A percentile compares a stretch with the other conserved stretches of the same genome.
Conservation (phyloP, 805 yeast genomes). For the Pichia sporocuriosa region DNA sequence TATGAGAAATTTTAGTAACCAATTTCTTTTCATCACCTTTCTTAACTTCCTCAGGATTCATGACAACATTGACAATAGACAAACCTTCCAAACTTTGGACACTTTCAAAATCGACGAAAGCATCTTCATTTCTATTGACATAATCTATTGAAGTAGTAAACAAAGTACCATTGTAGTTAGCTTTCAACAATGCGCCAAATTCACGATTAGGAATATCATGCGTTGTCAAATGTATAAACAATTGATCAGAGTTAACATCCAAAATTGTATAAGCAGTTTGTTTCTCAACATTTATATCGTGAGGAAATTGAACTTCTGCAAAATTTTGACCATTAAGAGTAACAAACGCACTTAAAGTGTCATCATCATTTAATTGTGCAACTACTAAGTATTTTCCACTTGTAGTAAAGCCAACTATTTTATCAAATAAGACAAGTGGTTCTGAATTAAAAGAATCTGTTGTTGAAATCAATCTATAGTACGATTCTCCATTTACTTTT, state of each 20-base stretch:
- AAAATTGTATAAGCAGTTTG: conserved; percentile 75
- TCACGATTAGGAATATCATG: conserved; percentile 43
- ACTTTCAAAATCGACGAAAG: conserved; percentile 86
- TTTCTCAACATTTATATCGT: conserved; percentile 47
- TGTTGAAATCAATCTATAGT: conserved; percentile 36
- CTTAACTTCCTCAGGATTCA: conserved; percentile 41
- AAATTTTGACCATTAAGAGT: conserved; percentile 72
- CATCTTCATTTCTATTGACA: conserved; percentile 68
- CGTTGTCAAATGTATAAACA: conserved; percentile 81
- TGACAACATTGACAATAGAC: conserved; percentile 63
- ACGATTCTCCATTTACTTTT: conserved; percentile 23
- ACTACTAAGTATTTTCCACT: conserved; percentile 68
- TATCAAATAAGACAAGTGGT: conserved; percentile 39
- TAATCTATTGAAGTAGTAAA: conserved; percentile 60
- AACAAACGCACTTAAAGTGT: conserved; percentile 58
- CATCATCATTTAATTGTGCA: conserved; percentile 49
- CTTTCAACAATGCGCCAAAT: conserved; percentile 75
- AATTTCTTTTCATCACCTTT: conserved; percentile 40
- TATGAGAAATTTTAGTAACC: conserved; percentile 70
- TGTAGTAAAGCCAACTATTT: conserved; percentile 67
- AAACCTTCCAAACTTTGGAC: conserved; percentile 82
- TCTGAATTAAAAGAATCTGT: conserved; percentile 43
- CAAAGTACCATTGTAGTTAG: conserved; percentile 87
- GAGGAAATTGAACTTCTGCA: conserved; percentile 78
- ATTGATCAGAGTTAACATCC: conserved; percentile 61